Evolutionary conservation across 2,329 filamentous ascomycete species (phyloP).

Genomic region (Calonectria henricotiae): DNA sequence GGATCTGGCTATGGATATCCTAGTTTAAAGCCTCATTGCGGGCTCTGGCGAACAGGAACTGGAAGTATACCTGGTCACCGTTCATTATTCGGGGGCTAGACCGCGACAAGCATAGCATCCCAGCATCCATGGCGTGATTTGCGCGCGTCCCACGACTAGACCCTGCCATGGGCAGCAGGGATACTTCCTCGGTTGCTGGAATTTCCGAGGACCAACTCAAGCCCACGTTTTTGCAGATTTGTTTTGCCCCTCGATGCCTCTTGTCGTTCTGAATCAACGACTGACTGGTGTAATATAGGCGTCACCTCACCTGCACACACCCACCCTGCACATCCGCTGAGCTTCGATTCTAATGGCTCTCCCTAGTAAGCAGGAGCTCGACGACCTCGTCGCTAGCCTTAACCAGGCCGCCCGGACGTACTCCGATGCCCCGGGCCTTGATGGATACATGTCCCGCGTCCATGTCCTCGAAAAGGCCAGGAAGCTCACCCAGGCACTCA

Average conservation of each 20-base stretch:
- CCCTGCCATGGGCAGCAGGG: slow-evolving; percentile 10
- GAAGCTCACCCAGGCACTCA: slow-evolving; percentile 50
- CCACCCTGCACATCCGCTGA: neutral
- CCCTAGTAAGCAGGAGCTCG: slow-evolving; percentile 43
- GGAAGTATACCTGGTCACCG: slow-evolving; percentile 47
- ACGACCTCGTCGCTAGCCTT: slow-evolving; percentile 44
- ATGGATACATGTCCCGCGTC: slow-evolving; percentile 50
- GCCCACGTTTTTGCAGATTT: slow-evolving; percentile 4
- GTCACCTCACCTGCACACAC: neutral
- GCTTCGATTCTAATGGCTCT: slow-evolving; percentile 38
- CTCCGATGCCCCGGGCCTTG: slow-evolving; percentile 47
- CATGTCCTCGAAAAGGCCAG: slow-evolving; percentile 52
- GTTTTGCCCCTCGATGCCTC: neutral
- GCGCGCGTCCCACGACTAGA: neutral
- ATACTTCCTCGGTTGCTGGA: neutral
- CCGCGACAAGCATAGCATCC: slow-evolving; percentile 18
- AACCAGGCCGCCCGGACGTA: slow-evolving; percentile 46
- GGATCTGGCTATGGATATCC: slow-evolving; percentile 50
- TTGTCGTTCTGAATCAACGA: neutral
- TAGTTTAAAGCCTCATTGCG: slow-evolving; percentile 45
- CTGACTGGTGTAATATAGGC: neutral
- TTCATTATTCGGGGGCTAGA: slow-evolving; percentile 38
- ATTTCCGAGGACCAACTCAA: slow-evolving; percentile 27
- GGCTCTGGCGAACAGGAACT: slow-evolving; percentile 45
- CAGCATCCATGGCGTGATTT: slow-evolving; percentile 26